Conservation (phyloP, 108 stramenopile genomes). For the Bacterosira constricta region DNA sequence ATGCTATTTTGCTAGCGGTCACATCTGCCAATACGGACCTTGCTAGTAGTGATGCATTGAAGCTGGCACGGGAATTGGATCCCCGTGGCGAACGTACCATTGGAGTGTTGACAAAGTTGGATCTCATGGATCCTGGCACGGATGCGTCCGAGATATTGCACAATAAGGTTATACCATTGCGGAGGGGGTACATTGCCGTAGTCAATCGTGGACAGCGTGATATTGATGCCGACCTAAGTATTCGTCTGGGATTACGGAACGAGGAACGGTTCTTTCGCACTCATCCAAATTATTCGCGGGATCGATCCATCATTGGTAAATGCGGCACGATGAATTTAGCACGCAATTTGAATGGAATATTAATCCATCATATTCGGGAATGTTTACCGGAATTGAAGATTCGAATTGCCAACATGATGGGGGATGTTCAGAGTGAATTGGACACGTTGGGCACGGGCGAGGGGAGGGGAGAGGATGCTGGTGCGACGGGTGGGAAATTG, state of each 20-base stretch:
- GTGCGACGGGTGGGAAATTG: constrained; percentile 77
- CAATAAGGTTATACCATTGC: constrained; percentile 91
- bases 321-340: constrained; percentile 84
- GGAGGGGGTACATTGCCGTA: constrained; percentile 94
- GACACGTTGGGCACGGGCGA: constrained; percentile 83
- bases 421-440: constrained; percentile 87
- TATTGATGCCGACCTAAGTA: constrained; percentile 86
- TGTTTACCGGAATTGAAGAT: constrained; percentile 96
- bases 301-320: constrained; percentile 58
- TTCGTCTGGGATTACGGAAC: constrained; percentile 86
- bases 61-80: constrained; percentile 92
- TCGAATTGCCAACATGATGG: constrained; percentile 86
- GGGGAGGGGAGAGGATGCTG: constrained; percentile 1
- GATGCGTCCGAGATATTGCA: constrained; percentile 91
- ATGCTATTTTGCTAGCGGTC: constrained; percentile 97
- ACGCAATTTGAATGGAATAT: constrained; percentile 86
- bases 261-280: constrained; percentile 91
- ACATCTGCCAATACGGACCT: constrained; percentile 96
- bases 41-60: constrained; percentile 96
- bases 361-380: constrained; percentile 98
- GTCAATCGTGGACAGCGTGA: constrained; percentile 98
- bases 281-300: constrained; percentile 88
- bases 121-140: constrained; percentile 99
- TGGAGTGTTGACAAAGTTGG: constrained; percentile 98
- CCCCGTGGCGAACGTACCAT: constrained; percentile 94